phyloP scores from a whole-genome alignment of 768 basidiomycete species.

The Daedaleopsis nitida region DNA sequence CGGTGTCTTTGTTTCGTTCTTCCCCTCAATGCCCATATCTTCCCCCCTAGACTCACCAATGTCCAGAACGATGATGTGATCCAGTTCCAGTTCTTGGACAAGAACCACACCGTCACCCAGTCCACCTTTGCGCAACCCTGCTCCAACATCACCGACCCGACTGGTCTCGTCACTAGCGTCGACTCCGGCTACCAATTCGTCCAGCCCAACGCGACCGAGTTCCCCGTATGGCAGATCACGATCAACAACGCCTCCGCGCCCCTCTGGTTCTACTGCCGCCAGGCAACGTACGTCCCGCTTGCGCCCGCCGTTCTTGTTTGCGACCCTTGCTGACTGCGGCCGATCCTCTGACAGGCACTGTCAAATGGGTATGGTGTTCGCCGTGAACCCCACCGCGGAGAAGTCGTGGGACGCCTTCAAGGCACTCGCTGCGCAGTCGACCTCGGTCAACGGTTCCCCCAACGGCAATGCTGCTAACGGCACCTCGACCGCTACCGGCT shows the following conservation, averaged over 20 bases:
- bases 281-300: slow-evolving; percentile 35
- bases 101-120: slow-evolving; percentile 57
- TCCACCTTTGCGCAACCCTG: slow-evolving; percentile 62
- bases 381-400: slow-evolving; percentile 50
- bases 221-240: slow-evolving; percentile 50
- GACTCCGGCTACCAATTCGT: slow-evolving; percentile 54
- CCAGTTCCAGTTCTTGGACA: slow-evolving; percentile 48
- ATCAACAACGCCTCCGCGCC: slow-evolving; percentile 48
- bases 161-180: slow-evolving; percentile 36
- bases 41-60: slow-evolving; percentile 37
- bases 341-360: slow-evolving; percentile 44
- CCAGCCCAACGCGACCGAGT: slow-evolving; percentile 33
- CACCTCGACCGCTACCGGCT: slow-evolving; percentile 11
- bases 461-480: slow-evolving; percentile 7
- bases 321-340: not conserved
- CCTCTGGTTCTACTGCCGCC: slow-evolving; percentile 65
- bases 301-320: slow-evolving; percentile 26
- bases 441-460: slow-evolving; percentile 17
- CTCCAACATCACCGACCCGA: slow-evolving; percentile 35
- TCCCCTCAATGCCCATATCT: not conserved
- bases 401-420: slow-evolving; percentile 54
- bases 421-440: slow-evolving; percentile 3
- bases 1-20: not conserved
- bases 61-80: slow-evolving; percentile 46
- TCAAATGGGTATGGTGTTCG: slow-evolving; percentile 60